A percentile compares a stretch with the other conserved stretches of the same genome.
Evolutionary conservation across 2,329 filamentous ascomycete genomes (phyloP).

Genomic region (Cryoendolithus antarcticus): DNA sequence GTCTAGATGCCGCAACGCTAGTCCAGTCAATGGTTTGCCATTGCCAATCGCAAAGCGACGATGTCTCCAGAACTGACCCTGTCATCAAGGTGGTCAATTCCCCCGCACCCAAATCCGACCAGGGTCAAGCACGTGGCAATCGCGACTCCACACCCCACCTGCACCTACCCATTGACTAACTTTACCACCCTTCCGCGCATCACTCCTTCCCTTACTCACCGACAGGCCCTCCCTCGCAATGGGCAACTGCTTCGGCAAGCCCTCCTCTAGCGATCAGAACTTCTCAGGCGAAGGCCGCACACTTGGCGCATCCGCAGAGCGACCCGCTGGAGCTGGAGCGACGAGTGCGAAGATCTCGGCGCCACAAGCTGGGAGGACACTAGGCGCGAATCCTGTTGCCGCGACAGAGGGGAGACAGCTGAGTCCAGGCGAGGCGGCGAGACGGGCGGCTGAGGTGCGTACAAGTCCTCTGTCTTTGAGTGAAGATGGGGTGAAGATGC

Average conservation of each 20-base stretch:
- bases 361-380: slow-evolving; percentile 39
- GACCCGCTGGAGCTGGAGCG: slow-evolving; percentile 23
- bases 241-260: slow-evolving; percentile 79
- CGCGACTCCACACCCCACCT: no score
- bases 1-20: no score
- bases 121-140: no score
- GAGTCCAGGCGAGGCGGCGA: slow-evolving; percentile 48
- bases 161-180: no score
- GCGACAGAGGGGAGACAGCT: no score
- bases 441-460: slow-evolving; percentile 72
- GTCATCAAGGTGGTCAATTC: no score
- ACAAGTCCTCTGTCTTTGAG: not conserved
- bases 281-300: slow-evolving; percentile 63
- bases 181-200: slow-evolving; percentile 1
- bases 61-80: no score
- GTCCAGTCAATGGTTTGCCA: no score
- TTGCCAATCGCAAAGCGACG: no score
- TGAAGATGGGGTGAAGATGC: no score
- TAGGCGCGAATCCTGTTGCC: slow-evolving; percentile 38
- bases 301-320: slow-evolving; percentile 43
- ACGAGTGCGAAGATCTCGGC: slow-evolving; percentile 28
- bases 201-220: not conserved
- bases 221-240: slow-evolving; percentile 35
- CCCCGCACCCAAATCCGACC: no score
- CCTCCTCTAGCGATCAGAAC: slow-evolving; percentile 38